Base-by-base conservation (phyloP, 2,329 filamentous ascomycete genomes). In the Aspergillus ochraceus region DNA sequence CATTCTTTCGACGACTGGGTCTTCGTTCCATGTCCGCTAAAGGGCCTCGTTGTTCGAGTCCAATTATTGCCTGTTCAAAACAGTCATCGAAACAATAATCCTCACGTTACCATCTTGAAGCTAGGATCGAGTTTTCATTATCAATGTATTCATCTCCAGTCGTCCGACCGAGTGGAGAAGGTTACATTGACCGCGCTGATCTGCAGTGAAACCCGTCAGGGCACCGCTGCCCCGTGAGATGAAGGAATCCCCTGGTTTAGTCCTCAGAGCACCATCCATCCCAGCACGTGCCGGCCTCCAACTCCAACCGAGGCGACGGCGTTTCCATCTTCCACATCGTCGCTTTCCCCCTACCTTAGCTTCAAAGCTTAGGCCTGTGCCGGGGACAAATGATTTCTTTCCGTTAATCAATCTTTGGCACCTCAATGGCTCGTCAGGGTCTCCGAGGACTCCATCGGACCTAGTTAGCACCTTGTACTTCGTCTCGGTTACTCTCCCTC, bases 1-100 rank as follows among this genome's bases (percentile, higher is more conserved):
- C 14, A 53, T 60, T 63, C 49, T 60, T 62, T 57, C 59, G 55
- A 36, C 60, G 62, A 61, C 67, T 70, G 26, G 59, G 56, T 51
- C 63, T 52, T 49, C 59, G 52, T 54, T 68, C 62, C 65, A 70
- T 68, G 22, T 61, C 30, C 24, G 42, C 39, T 36, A 29, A 47
- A 22, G 24, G 26, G 42, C n/a, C 0, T 55, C 26, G 4, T 42
- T 36, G 11, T 6, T 12, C 36, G n/a, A 14, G 17, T n/a, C 36
- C 12, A 14, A 42, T n/a, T n/a, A 17, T n/a, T n/a, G 32, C 32
- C 17, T 17, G 36, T 2, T 42, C 17, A 17, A 42, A 42, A 8
- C 5, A 42, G 6, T n/a, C 17, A 14, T 42, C 17, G 32, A 36
- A n/a, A n/a, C 36, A 17, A 42, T n/a, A 17, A n/a, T 42, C 36